phyloP scores from a whole-genome alignment of 352 stramenopile species.

The Plasmopara muralis region DNA sequence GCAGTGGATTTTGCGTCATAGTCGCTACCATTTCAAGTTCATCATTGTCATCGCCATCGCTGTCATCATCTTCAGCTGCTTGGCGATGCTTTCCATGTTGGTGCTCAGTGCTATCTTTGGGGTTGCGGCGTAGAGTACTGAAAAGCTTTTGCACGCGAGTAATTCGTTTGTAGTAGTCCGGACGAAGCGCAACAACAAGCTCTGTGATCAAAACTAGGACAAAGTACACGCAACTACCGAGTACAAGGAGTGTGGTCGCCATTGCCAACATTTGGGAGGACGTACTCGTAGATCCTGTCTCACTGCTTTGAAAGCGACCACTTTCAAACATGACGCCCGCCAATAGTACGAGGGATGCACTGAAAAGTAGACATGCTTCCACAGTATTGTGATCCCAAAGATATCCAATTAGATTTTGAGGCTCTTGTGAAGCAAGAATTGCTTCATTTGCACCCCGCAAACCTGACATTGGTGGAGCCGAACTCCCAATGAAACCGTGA shows the following conservation, averaged over 20 bases:
- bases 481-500: conserved; percentile 16
- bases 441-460: conserved; percentile 21
- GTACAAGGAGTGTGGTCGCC: conserved; percentile 51
- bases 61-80: conserved; percentile 8
- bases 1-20: conserved; percentile 58
- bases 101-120: conserved; percentile 11
- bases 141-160: conserved; percentile 58
- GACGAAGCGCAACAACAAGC: conserved; percentile 50
- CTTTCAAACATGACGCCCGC: conserved; percentile 64
- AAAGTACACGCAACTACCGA: conserved; percentile 54
- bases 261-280: conserved; percentile 42
- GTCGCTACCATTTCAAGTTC: conserved; percentile 60
- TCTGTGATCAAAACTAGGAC: conserved; percentile 54
- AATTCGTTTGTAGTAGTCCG: conserved; percentile 57
- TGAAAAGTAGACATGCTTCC: conserved; percentile 64
- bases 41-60: conserved; percentile 38
- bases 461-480: conserved; percentile 2
- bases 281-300: conserved; percentile 38
- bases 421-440: conserved; percentile 27
- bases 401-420: conserved; percentile 45
- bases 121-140: conserved; percentile 22
- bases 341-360: conserved; percentile 56
- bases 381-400: conserved; percentile 80
- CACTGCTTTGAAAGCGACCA: conserved; percentile 36
- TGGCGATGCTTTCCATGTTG: conserved; percentile 7